phyloP scores from a whole-genome alignment of 345 rosid species.

The Linum trigynum region DNA sequence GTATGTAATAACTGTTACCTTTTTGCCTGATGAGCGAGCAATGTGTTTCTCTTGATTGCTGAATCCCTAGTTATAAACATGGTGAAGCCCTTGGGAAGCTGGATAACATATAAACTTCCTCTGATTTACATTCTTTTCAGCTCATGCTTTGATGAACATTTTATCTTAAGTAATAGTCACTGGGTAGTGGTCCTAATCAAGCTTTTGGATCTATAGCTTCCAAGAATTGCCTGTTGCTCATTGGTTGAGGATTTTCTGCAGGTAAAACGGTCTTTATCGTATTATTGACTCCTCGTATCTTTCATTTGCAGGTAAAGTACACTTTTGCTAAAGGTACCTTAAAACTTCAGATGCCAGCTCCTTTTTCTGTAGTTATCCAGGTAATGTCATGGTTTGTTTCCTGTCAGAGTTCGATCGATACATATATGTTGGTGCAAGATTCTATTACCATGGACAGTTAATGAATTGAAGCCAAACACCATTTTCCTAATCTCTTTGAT shows the following conservation, averaged over 20 bases:
- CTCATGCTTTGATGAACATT: no score
- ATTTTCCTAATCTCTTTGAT: background rate
- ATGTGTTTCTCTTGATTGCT: background rate
- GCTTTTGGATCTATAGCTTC: background rate
- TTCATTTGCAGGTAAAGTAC: conserved; percentile 48
- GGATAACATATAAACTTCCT: background rate
- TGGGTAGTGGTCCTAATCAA: background rate
- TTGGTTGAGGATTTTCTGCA: background rate
- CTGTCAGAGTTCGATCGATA: background rate
- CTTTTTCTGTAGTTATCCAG: conserved; percentile 61
- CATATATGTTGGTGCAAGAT: background rate
- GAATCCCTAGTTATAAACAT: background rate
- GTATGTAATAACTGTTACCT: conserved; percentile 18
- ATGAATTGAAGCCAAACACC: no score
- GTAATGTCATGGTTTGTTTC: conserved; percentile 19
- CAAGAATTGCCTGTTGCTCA: background rate
- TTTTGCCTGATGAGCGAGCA: no score
- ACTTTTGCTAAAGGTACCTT: conserved; percentile 53
- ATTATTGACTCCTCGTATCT: background rate
- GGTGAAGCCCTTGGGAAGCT: background rate
- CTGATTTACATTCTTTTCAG: no score
- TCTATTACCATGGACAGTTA: background rate
- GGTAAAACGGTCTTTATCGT: background rate
- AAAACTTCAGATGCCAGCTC: conserved; percentile 61
- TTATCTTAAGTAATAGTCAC: no score